These are phyloP conservation scores for Pyrus communis DNA, from an alignment of 306 rosid species.

Conservation along the genomic window DNA sequence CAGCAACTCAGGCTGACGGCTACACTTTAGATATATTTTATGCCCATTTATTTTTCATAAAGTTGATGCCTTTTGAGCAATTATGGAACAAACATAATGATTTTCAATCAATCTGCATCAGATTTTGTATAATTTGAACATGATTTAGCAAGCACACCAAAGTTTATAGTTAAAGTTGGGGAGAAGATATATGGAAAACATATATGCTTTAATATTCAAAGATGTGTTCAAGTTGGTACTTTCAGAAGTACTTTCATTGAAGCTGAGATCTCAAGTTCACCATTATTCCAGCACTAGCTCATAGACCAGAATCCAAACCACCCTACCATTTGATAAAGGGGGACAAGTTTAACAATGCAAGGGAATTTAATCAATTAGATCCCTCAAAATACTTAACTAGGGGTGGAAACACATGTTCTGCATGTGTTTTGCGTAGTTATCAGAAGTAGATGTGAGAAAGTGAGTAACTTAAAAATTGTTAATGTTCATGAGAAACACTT, in stretches of 20 bases:
- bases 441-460: no score
- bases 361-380: not conserved
- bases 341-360: not conserved
- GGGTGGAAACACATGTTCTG: no score
- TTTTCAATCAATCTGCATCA: slow-evolving; percentile 10
- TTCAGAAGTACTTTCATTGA: not conserved
- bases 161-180: not conserved
- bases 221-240: not conserved
- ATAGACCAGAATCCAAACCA: not conserved
- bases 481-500: no score
- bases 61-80: slow-evolving; percentile 29
- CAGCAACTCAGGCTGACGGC: slow-evolving; percentile 18
- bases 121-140: not conserved
- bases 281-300: not conserved
- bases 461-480: no score
- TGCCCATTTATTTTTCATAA: slow-evolving; percentile 30
- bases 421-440: no score
- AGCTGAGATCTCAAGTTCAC: not conserved
- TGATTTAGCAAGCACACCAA: slow-evolving; percentile 8
- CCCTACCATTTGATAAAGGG: not conserved
- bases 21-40: slow-evolving; percentile 1
- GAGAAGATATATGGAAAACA: not conserved
- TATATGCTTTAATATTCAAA: not conserved
- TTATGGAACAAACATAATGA: not conserved
- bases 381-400: no score